phyloP scores from a whole-genome alignment of 1,284 basidiomycete species.

The Melampsora americana region DNA sequence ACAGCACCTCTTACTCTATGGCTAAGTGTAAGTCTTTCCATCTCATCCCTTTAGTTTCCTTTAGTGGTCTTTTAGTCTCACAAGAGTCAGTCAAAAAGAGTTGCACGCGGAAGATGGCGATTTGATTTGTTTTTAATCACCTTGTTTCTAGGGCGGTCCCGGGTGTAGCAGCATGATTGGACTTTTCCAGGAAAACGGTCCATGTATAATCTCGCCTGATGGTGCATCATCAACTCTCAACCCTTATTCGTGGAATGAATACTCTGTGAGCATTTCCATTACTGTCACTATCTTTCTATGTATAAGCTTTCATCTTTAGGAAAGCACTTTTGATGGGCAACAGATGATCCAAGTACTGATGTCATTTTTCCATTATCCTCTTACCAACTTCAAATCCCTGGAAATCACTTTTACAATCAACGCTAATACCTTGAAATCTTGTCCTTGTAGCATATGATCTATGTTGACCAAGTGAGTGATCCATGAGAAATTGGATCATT shows the following conservation, averaged over 20 bases:
- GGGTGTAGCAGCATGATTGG: slow-evolving; percentile 68
- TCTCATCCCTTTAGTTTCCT: not conserved
- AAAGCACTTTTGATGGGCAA: no score
- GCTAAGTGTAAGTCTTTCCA: slow-evolving; percentile 54
- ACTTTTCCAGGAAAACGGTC: slow-evolving; percentile 66
- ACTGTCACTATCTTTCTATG: slow-evolving; percentile 62
- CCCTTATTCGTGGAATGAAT: slow-evolving; percentile 65
- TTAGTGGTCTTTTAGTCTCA: not conserved
- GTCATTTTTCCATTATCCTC: not conserved
- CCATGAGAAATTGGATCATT: not conserved
- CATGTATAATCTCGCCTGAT: slow-evolving; percentile 65
- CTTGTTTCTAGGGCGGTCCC: slow-evolving; percentile 53
- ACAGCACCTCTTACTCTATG: slow-evolving; percentile 64
- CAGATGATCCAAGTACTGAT: no score
- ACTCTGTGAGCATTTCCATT: slow-evolving; percentile 69
- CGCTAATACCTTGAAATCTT: no score
- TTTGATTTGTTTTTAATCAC: no score
- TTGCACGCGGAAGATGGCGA: no score
- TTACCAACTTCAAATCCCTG: not conserved
- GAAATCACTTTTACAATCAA: not conserved
- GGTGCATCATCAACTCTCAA: slow-evolving; percentile 61
- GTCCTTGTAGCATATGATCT: slow-evolving; percentile 62
- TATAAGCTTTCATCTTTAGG: no score
- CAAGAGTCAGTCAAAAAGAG: no score
- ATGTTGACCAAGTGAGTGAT: slow-evolving; percentile 62